Evolutionary conservation across 805 yeast genomes (phyloP).

Genomic region (Torulaspora quercuum): DNA sequence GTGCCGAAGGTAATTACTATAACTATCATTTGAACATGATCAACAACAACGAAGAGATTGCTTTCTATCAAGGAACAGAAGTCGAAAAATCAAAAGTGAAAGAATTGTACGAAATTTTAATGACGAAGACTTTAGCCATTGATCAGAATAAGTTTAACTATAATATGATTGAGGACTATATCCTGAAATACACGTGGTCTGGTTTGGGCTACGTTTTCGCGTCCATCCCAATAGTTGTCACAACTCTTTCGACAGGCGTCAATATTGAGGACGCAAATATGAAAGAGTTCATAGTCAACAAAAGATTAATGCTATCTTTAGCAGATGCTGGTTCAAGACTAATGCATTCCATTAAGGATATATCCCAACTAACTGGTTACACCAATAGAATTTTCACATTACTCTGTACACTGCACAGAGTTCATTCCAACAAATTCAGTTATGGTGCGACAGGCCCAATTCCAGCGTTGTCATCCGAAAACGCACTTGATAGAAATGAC

Average conservation of each 20-base stretch:
- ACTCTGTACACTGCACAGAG: constrained; percentile 74
- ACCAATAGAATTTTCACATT: constrained; percentile 81
- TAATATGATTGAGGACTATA: constrained; percentile 76
- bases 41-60: constrained; percentile 88
- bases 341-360: constrained; percentile 91
- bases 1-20: constrained; percentile 83
- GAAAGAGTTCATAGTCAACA: constrained; percentile 86
- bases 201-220: constrained; percentile 92
- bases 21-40: constrained; percentile 82
- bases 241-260: constrained; percentile 39
- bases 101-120: constrained; percentile 55
- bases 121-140: constrained; percentile 51
- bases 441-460: constrained; percentile 37
- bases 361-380: constrained; percentile 86
- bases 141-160: constrained; percentile 62
- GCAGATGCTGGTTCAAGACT: constrained; percentile 94
- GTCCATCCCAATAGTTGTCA: constrained; percentile 79
- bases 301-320: constrained; percentile 80
- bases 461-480: constrained; percentile 4
- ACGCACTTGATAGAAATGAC: constrained; percentile 3
- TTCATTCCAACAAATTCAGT: constrained; percentile 54
- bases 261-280: constrained; percentile 54
- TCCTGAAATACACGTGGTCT: constrained; percentile 90
- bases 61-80: constrained; percentile 84
- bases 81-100: constrained; percentile 69